Percentiles rank a stretch among this genome's conserved stretches.
phyloP scores from a whole-genome alignment of 208 protist species.

The Acanthamoeba triangularis region DNA sequence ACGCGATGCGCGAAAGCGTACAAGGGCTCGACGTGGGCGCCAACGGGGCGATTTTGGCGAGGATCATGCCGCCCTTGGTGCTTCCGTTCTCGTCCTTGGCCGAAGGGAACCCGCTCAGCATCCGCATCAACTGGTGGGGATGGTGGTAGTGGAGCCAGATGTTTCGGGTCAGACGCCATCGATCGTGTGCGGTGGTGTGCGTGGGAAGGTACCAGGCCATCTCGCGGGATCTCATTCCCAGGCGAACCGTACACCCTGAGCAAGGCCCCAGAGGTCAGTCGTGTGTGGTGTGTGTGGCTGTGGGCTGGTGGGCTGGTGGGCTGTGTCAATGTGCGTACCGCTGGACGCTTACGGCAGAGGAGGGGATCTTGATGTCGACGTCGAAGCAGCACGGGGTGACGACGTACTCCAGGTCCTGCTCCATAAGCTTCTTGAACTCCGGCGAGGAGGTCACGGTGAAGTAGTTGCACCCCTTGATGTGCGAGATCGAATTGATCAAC shows the following conservation, averaged over 20 bases:
- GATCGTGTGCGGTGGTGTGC: too few species aligned
- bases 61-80: not conserved
- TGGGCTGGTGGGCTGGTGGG: too few species aligned
- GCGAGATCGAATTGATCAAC: not conserved
- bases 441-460: not conserved
- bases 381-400: conserved; percentile 7
- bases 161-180: too few species aligned
- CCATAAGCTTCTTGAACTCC: not conserved
- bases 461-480: conserved; percentile 11
- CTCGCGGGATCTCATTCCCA: not conserved
- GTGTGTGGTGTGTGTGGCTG: too few species aligned
- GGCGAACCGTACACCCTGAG: not conserved
- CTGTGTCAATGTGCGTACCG: not conserved
- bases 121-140: not conserved
- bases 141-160: too few species aligned
- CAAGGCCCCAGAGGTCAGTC: not conserved
- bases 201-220: not conserved
- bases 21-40: not conserved
- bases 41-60: not conserved
- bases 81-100: not conserved
- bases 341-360: not conserved
- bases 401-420: not conserved
- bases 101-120: not conserved
- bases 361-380: not conserved
- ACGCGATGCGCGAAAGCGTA: too few species aligned